phyloP scores from a whole-genome alignment of 805 yeast species.

The Metschnikowia drakensbergensis region DNA sequence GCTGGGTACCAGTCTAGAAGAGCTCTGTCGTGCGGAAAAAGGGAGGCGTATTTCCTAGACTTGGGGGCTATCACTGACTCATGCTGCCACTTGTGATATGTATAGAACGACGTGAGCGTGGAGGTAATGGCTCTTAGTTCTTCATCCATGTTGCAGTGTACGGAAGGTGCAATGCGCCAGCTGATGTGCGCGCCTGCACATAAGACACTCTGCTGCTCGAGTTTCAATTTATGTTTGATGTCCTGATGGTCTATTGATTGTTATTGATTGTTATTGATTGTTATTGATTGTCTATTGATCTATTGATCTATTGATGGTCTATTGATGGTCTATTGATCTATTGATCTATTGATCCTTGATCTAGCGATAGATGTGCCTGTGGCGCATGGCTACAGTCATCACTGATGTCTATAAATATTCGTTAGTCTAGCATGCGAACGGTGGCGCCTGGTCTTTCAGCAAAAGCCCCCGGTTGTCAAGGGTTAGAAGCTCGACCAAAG shows the following conservation, averaged over 20 bases:
- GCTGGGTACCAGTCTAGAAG: constrained; percentile 49
- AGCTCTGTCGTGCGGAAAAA: constrained; percentile 38
- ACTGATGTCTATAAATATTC: neutral
- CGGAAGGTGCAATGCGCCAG: neutral
- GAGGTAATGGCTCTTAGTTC: constrained; percentile 37
- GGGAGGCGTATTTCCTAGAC: constrained; percentile 21
- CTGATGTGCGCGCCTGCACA: neutral
- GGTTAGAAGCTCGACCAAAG: constrained; percentile 11
- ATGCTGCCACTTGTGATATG: constrained; percentile 31
- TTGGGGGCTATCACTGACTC: constrained; percentile 34
- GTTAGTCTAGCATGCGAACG: neutral
- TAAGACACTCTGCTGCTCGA: no score
- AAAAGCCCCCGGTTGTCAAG: constrained; percentile 13
- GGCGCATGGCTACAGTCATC: no score
- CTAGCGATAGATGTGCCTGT: no score
- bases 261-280: no score
- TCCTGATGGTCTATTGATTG: no score
- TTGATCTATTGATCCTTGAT: no score
- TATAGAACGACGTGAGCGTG: constrained; percentile 33
- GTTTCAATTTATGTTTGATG: no score
- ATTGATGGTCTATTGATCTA: no score
- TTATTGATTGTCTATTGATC: no score
- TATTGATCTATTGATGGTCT: no score
- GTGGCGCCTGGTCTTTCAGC: constrained; percentile 11
- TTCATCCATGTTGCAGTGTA: constrained; percentile 18